Conservation (phyloP, 208 protist genomes). For the Acanthamoeba lenticulata region DNA sequence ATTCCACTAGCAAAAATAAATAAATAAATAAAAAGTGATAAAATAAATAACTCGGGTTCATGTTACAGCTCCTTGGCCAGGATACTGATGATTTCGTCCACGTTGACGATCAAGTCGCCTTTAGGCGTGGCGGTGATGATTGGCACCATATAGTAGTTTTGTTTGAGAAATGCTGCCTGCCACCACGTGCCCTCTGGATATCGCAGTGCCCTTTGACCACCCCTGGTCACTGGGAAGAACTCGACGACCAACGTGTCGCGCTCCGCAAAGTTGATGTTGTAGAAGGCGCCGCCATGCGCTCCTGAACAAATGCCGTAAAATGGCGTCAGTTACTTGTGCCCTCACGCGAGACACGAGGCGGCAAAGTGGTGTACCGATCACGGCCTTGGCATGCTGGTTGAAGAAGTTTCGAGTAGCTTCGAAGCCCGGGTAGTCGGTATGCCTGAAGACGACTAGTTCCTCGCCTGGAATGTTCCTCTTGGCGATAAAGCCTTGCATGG, state of each 20-base stretch:
- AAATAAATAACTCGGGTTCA: background rate
- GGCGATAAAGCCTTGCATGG: background rate
- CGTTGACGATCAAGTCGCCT: background rate
- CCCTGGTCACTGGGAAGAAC: background rate
- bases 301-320: background rate
- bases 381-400: background rate
- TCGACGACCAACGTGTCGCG: constrained; percentile 35
- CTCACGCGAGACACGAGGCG: background rate
- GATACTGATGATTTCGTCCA: background rate
- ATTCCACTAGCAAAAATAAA: too few species aligned
- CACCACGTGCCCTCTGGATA: constrained; percentile 51
- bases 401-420: background rate
- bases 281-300: constrained; percentile 35
- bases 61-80: background rate
- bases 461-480: background rate
- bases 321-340: background rate
- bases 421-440: background rate
- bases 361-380: background rate
- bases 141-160: constrained; percentile 31
- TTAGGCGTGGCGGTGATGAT: background rate
- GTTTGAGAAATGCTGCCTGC: background rate
- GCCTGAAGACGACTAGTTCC: background rate
- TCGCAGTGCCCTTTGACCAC: background rate
- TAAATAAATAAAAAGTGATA: too few species aligned
- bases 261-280: constrained; percentile 8